Evolutionary conservation across 2,329 filamentous ascomycete genomes (phyloP).

Genomic region (Gyromitra esculenta): DNA sequence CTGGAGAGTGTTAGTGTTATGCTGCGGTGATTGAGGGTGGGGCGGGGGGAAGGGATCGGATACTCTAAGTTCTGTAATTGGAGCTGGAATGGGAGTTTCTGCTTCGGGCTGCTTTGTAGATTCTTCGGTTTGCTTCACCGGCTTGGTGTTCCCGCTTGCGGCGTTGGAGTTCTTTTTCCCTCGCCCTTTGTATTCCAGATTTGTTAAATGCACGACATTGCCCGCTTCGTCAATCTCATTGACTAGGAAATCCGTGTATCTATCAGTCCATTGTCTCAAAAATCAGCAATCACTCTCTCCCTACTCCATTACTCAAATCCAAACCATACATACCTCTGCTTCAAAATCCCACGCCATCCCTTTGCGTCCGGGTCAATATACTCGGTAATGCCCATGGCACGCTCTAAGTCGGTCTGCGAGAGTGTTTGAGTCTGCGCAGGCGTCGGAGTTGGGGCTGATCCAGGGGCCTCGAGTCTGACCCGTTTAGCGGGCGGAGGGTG

Average conservation of each 20-base stretch:
- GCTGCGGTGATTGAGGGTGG: neutral
- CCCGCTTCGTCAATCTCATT: constrained; percentile 85
- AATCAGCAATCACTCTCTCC: constrained; percentile 21
- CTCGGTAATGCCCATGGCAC: constrained; percentile 69
- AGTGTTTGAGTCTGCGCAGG: constrained; percentile 10
- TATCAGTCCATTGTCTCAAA: constrained; percentile 56
- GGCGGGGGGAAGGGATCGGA: neutral
- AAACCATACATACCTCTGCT: constrained; percentile 68
- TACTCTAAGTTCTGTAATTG: constrained; percentile 32
- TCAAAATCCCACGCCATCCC: constrained; percentile 72
- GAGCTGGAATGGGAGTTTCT: neutral
- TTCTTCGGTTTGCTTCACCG: constrained; percentile 25
- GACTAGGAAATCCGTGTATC: constrained; percentile 92
- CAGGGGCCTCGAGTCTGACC: constrained; percentile 16
- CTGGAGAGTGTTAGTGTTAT: constrained; percentile 18
- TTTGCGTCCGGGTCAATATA: constrained; percentile 69
- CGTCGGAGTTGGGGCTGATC: neutral
- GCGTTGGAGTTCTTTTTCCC: constrained; percentile 33
- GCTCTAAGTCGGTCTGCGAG: constrained; percentile 50
- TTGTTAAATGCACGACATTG: constrained; percentile 76
- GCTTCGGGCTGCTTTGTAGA: constrained; percentile 6
- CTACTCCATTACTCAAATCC: neutral
- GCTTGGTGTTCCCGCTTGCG: constrained; percentile 1
- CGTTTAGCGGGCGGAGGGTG: constrained; percentile 34
- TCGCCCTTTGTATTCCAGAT: constrained; percentile 59